phyloP scores from a whole-genome alignment of 1,139 yeast genomes.

The Suhomyces guaymorum region DNA sequence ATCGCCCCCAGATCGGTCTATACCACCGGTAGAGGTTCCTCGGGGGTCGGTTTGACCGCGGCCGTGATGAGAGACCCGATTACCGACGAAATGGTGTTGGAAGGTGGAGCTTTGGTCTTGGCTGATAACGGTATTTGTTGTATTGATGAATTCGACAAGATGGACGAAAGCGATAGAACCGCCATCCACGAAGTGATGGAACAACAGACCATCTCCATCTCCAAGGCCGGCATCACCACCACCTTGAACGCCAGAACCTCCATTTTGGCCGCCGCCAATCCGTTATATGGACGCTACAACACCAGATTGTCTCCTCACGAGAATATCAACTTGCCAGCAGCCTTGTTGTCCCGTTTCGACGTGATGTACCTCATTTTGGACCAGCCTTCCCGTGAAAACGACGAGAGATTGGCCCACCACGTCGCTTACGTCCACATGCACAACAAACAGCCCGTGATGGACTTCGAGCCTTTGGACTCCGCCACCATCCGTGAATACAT shows the following conservation, averaged over 20 bases:
- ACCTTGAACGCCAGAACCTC: constrained; percentile 95
- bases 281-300: constrained; percentile 92
- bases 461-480: constrained; percentile 75
- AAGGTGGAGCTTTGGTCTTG: constrained; percentile 96
- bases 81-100: constrained; percentile 96
- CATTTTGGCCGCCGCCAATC: constrained; percentile 96
- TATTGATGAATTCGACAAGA: constrained; percentile 97
- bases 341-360: constrained; percentile 93
- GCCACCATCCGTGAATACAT: constrained; percentile 83
- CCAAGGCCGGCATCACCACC: constrained; percentile 97
- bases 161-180: constrained; percentile 96
- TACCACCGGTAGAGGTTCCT: constrained; percentile 98
- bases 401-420: constrained; percentile 86
- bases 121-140: constrained; percentile 99
- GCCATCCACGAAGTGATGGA: constrained; percentile 99
- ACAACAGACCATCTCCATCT: constrained; percentile 95
- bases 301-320: constrained; percentile 89
- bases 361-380: constrained; percentile 84
- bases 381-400: constrained; percentile 76
- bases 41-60: constrained; percentile 98
- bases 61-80: constrained; percentile 99
- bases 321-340: constrained; percentile 95
- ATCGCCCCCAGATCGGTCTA: constrained; percentile 97
- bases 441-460: constrained; percentile 79
- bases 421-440: constrained; percentile 96